phyloP scores from a whole-genome alignment of 108 stramenopile genomes.

The Pinguiococcus pyrenoidosus region DNA sequence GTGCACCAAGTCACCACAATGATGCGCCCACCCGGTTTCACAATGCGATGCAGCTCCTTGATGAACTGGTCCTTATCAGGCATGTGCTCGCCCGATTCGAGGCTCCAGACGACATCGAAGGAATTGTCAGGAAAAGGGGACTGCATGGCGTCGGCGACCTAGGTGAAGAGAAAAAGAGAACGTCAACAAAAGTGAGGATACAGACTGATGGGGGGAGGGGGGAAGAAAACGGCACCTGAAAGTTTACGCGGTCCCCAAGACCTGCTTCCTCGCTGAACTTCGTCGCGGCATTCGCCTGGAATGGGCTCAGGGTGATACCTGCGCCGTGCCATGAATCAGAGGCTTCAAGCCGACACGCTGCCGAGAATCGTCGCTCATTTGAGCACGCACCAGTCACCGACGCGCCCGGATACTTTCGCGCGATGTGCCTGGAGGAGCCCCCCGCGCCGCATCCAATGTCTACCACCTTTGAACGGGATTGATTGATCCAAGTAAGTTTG shows the following conservation, averaged over 20 bases:
- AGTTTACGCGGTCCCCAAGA: conserved; percentile 38
- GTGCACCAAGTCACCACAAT: conserved; percentile 89
- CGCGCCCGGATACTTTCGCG: conserved; percentile 52
- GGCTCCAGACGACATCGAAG: conserved; percentile 84
- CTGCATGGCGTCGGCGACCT: conserved; percentile 83
- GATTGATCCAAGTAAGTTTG: too few species aligned
- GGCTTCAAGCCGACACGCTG: too few species aligned
- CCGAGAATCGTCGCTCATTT: too few species aligned
- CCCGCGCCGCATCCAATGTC: conserved; percentile 94
- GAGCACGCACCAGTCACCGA: too few species aligned
- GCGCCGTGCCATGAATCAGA: too few species aligned
- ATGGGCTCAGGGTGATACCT: conserved; percentile 82
- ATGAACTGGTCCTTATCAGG: conserved; percentile 80
- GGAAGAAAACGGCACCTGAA: background rate
- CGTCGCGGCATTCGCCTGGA: conserved; percentile 72
- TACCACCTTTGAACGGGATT: too few species aligned
- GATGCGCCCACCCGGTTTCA: conserved; percentile 43
- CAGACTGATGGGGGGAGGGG: background rate
- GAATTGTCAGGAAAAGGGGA: conserved; percentile 66
- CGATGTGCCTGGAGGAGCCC: conserved; percentile 68
- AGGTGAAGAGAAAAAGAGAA: background rate
- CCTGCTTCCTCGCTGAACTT: conserved; percentile 57
- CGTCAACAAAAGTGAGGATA: conserved; percentile 34
- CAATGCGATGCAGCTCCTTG: conserved; percentile 54
- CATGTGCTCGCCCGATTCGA: conserved; percentile 93